Conservation (phyloP, 768 basidiomycete genomes). For the Crepidotus variabilis region DNA sequence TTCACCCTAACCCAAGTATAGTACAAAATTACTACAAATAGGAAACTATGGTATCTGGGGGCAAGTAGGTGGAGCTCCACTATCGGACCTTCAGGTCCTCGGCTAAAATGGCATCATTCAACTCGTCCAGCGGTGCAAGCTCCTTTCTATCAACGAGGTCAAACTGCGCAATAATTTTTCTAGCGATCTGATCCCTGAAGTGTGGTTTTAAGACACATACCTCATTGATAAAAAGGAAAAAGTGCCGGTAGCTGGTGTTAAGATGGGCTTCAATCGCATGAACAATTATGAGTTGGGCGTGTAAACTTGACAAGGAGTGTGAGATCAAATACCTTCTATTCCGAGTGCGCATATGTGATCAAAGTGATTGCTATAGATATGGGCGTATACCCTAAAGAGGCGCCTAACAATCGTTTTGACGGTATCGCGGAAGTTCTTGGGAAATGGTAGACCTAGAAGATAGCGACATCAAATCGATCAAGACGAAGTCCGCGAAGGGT, state of each 20-base stretch:
- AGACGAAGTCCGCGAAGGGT: background rate
- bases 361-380: conserved; percentile 99
- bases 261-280: conserved; percentile 70
- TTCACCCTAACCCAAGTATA: background rate
- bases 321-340: conserved; percentile 75
- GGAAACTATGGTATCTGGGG: conserved; percentile 7
- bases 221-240: conserved; percentile 96
- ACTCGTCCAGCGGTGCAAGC: conserved; percentile 88
- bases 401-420: conserved; percentile 90
- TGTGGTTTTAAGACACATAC: conserved; percentile 35
- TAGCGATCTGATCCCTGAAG: conserved; percentile 2
- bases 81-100: conserved; percentile 44
- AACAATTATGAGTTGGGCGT: background rate
- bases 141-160: conserved; percentile 97
- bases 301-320: background rate
- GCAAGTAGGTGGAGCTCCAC: background rate
- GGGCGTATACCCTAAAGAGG: conserved; percentile 95
- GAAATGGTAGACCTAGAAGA: conserved; percentile 78
- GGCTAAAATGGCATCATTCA: conserved; percentile 84
- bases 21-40: background rate
- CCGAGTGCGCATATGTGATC: conserved; percentile 98
- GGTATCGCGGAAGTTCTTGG: conserved; percentile 84
- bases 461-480: background rate
- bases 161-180: conserved; percentile 50
- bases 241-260: conserved; percentile 98